phyloP scores from a whole-genome alignment of 805 yeast species.

The Kurtzmaniella fragi region DNA sequence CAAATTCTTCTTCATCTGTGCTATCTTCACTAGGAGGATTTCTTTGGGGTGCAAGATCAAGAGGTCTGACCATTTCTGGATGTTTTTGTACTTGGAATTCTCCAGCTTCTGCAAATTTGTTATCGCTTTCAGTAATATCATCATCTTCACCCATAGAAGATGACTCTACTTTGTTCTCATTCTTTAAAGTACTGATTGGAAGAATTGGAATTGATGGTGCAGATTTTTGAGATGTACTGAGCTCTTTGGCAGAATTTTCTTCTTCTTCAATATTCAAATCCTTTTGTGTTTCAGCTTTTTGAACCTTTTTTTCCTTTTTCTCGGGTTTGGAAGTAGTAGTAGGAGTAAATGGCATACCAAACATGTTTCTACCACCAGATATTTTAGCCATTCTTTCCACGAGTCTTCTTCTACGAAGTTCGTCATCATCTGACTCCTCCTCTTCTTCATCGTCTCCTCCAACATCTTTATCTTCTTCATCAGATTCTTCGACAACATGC shows the following conservation, averaged over 20 bases:
- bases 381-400: slow-evolving; percentile 95
- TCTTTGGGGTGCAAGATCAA: background rate
- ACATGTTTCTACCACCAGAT: slow-evolving; percentile 80
- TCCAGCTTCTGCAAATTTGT: slow-evolving; percentile 4
- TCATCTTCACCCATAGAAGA: slow-evolving; percentile 19
- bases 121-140: slow-evolving; percentile 15
- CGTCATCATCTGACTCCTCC: slow-evolving; percentile 70
- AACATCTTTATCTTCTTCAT: slow-evolving; percentile 35
- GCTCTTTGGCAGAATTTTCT: slow-evolving; percentile 5
- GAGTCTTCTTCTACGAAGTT: slow-evolving; percentile 65
- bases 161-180: slow-evolving; percentile 3
- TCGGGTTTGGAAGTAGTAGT: slow-evolving; percentile 7
- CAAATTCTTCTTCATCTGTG: slow-evolving; percentile 4
- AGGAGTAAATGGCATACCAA: slow-evolving; percentile 45
- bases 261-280: too few species aligned
- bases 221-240: slow-evolving; percentile 6
- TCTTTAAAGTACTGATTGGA: slow-evolving; percentile 44
- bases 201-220: slow-evolving; percentile 47
- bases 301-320: slow-evolving; percentile 18
- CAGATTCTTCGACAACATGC: slow-evolving; percentile 8
- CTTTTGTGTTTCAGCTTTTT: slow-evolving; percentile 7
- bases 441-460: slow-evolving; percentile 48
- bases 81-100: background rate
- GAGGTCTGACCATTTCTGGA: background rate
- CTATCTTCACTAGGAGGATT: background rate